Percentiles rank a stretch among this genome's conserved stretches.
Conservation (phyloP, 1,284 basidiomycete genomes). For the Ceratorhiza oryzae-sativae region DNA sequence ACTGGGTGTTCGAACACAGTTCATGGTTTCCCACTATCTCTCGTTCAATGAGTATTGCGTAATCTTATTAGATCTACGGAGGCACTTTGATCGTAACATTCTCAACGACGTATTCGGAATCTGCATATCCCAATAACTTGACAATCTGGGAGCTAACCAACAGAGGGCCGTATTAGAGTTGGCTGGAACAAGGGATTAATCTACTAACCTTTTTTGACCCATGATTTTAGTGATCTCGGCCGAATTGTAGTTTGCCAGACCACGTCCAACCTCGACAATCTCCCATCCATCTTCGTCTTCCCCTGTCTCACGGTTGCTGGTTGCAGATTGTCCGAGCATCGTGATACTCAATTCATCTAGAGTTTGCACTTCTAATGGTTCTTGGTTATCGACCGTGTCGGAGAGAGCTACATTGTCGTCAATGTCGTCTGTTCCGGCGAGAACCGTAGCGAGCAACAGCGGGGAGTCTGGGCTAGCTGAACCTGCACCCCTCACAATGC, state of each 20-base stretch:
- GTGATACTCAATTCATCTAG: not conserved
- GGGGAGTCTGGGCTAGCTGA: conserved; percentile 33
- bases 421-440: conserved; percentile 18
- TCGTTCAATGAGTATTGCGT: conserved; percentile 32
- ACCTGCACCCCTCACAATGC: conserved; percentile 4
- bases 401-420: conserved; percentile 28
- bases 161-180: conserved; percentile 35
- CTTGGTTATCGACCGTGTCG: not conserved
- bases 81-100: conserved; percentile 70
- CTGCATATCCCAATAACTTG: conserved; percentile 87
- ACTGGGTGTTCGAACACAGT: conserved; percentile 30
- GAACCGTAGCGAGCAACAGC: conserved; percentile 31
- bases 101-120: conserved; percentile 96
- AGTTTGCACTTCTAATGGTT: not conserved
- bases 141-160: conserved; percentile 76
- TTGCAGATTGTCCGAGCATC: not conserved
- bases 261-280: conserved; percentile 89
- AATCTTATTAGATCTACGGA: conserved; percentile 13
- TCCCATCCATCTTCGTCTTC: conserved; percentile 66
- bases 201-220: conserved; percentile 82
- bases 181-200: conserved; percentile 10
- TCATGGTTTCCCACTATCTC: conserved; percentile 37
- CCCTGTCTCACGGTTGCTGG: conserved; percentile 43
- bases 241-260: conserved; percentile 95
- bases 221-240: conserved; percentile 89